A percentile compares a stretch with the other conserved stretches of the same genome.
Evolutionary conservation across 257 asterid genomes (phyloP).

Genomic region (Osmanthus fragrans): DNA sequence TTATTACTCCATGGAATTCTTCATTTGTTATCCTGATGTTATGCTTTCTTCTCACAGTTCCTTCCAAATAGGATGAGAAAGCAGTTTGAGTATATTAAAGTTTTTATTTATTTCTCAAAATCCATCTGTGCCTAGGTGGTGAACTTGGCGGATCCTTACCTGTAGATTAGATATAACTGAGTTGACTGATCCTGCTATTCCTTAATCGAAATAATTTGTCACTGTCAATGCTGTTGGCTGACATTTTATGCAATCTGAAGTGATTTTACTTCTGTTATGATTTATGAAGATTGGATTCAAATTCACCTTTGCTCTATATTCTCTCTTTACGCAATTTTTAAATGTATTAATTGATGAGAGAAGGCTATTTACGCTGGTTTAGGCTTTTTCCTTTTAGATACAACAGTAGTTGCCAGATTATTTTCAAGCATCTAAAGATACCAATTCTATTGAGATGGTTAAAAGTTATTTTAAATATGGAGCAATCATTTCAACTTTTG

Average conservation of each 20-base stretch:
- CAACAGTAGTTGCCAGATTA: neutral
- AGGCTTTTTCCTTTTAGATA: neutral
- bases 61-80: slow-evolving; percentile 1
- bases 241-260: neutral
- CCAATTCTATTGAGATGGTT: neutral
- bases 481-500: neutral
- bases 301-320: neutral
- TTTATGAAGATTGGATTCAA: neutral
- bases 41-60: neutral
- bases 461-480: neutral
- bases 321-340: neutral
- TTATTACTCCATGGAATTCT: neutral
- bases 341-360: neutral
- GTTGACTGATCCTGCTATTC: neutral
- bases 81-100: neutral
- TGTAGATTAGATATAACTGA: neutral
- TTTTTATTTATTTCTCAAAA: no score
- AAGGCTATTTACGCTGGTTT: neutral
- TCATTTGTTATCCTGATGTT: neutral
- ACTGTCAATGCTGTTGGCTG: neutral
- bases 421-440: neutral
- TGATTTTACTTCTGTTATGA: neutral
- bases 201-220: neutral
- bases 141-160: neutral
- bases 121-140: neutral